These are phyloP conservation scores for Acanthamoeba polyphaga DNA, from an alignment of 208 protist genomes.

Conservation along the genomic window DNA sequence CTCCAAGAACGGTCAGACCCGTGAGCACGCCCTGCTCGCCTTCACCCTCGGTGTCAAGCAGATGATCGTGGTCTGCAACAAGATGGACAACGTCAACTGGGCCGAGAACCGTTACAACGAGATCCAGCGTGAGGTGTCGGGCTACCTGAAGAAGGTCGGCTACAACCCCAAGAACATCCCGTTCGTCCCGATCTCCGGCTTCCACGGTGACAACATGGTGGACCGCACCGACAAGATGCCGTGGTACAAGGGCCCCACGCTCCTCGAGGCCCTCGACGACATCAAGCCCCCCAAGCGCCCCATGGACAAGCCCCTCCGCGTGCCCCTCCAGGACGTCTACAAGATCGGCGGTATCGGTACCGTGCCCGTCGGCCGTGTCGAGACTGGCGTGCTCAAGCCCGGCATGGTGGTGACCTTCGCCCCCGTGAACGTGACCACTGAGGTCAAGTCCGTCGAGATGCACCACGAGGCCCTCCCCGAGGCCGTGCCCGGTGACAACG, in stretches of 20 bases:
- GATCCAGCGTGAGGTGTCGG: no score
- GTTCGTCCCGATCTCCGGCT: no score
- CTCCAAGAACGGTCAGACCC: no score
- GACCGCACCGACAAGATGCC: constrained; percentile 91
- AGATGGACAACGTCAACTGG: constrained; percentile 96
- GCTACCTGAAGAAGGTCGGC: no score
- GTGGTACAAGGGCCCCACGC: constrained; percentile 94
- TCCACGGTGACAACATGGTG: constrained; percentile 96
- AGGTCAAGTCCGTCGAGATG: constrained; percentile 92
- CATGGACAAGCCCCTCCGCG: constrained; percentile 95
- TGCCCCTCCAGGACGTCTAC: constrained; percentile 97
- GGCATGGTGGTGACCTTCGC: constrained; percentile 89
- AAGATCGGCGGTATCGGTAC: constrained; percentile 98
- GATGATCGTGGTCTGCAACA: constrained; percentile 94
- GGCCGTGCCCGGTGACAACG: constrained; percentile 88
- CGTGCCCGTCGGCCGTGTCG: constrained; percentile 96
- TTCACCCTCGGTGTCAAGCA: constrained; percentile 93
- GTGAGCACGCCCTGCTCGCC: constrained; percentile 92
- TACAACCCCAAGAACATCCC: constrained; percentile 95
- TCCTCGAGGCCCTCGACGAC: constrained; percentile 95
- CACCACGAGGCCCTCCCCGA: constrained; percentile 88
- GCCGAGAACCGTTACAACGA: constrained; percentile 89
- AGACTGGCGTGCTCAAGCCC: constrained; percentile 90
- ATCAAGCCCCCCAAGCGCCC: constrained; percentile 91
- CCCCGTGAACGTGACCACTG: constrained; percentile 87